Percentiles rank a stretch among this genome's conserved stretches.
Conservation (phyloP, 2,329 filamentous ascomycete species). For the Amesomyces nigricolor region DNA sequence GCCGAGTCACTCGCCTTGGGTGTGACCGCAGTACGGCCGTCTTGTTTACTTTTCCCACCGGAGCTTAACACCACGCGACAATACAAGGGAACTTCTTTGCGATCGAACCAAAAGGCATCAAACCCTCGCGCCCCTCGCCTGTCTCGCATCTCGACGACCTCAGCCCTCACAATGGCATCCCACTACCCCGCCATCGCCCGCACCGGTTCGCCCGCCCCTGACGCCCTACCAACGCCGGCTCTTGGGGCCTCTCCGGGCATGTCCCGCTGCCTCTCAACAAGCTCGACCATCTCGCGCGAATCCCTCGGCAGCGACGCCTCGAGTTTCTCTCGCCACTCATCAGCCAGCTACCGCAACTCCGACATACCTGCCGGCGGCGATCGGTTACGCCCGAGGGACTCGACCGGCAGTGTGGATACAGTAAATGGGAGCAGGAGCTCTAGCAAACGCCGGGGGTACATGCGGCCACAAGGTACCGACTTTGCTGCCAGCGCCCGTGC, state of each 20-base stretch:
- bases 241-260: conserved; percentile 54
- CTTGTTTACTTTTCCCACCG: conserved; percentile 6
- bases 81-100: background rate
- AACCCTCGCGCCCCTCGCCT: conserved; percentile 2
- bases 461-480: conserved; percentile 78
- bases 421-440: conserved; percentile 22
- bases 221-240: conserved; percentile 56
- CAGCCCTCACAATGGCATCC: conserved; percentile 32
- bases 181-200: conserved; percentile 37
- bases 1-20: too few species aligned
- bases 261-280: conserved; percentile 59
- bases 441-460: conserved; percentile 68
- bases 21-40: background rate
- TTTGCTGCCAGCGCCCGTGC: conserved; percentile 88
- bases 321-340: conserved; percentile 59
- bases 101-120: background rate
- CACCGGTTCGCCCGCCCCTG: conserved; percentile 59
- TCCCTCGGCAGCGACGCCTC: conserved; percentile 48
- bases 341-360: conserved; percentile 49
- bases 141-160: background rate
- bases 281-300: conserved; percentile 55
- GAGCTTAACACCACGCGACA: background rate
- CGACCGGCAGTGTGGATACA: conserved; percentile 39
- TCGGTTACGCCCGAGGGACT: conserved; percentile 38
- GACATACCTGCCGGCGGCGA: conserved; percentile 34